Evolutionary conservation across 176 grass and related monocot genomes (phyloP), one percentile per base, ranked within the genome.

Genomic region (Triticum urartu): DNA sequence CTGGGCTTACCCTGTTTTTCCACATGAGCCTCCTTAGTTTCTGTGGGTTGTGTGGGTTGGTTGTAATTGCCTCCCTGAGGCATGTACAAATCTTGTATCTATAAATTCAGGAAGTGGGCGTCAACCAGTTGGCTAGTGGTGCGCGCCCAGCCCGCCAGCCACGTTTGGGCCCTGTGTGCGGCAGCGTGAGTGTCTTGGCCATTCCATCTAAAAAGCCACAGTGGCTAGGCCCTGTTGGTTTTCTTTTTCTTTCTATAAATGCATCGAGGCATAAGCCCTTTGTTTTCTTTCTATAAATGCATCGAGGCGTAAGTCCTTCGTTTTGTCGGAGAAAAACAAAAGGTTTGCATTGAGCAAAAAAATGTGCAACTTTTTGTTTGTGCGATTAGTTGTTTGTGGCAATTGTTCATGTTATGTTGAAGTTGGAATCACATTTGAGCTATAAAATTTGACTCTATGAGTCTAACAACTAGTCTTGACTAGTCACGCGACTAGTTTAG

Each of bases 1-100:
- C 42, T 75, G 43, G 14, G 72, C 40, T 48, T 75, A 52, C 45
- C 72, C 72, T 75, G 43, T 75, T 75, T 75, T 75, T 24, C 42
- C 42, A 47, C n/a, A 28, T 22, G 7, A 50, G 13, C 42, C 22
- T 25, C 43, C 72, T 50, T 50, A 59, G 6, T 59, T 59, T 54
- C 50, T 54, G 50, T 4, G 5, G 71, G 26, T 9, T 0, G 3
- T 17, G 42, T 47, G 45, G 70, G 39, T 54, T 54, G 50, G 71
- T 24, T 72, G 69, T 43, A 72, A 43, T 72, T 11, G 38, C 38
- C 38, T 43, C 21, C 22, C 38, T 6, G n/a, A 45, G 71, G 71
- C 40, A 43, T 68, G 65, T 36, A 69, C 15, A 69, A 69, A 69
- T 36, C 32, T 36, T 69, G 5, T 20, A 48, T 50, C 72, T 30